Percentiles rank a stretch among this genome's conserved stretches.
Evolutionary conservation across 2,329 filamentous ascomycete genomes (phyloP).

Genomic region (Pyricularia grisea): DNA sequence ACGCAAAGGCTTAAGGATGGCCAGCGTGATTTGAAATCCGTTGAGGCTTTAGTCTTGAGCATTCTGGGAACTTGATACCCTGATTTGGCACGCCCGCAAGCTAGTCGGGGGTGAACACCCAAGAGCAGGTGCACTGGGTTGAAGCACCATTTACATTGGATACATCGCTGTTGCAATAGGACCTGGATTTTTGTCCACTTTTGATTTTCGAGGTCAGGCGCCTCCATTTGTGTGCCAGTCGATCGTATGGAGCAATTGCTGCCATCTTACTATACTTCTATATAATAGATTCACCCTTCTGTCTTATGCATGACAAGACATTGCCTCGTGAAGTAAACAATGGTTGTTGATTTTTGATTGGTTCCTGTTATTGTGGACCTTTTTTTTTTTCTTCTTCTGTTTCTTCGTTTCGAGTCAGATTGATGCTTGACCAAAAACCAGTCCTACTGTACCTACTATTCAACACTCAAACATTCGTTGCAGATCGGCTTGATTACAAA

Average conservation of each 20-base stretch:
- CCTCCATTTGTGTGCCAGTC: background rate
- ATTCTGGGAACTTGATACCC: background rate
- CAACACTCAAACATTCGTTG: background rate
- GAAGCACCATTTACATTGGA: background rate
- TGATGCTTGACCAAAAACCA: background rate
- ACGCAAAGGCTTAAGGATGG: slow-evolving; percentile 1
- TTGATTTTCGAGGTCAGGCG: background rate
- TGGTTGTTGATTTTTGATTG: background rate
- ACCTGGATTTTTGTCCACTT: background rate
- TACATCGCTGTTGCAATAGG: background rate
- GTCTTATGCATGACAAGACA: background rate
- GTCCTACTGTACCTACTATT: no score
- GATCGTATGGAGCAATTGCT: background rate
- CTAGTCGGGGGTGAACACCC: no score
- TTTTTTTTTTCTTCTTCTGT: no score
- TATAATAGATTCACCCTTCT: background rate
- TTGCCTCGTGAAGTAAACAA: background rate
- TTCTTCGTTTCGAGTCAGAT: background rate
- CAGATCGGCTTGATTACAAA: background rate
- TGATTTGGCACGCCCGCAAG: background rate
- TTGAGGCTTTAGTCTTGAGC: background rate
- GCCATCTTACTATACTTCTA: background rate
- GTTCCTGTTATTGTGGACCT: no score
- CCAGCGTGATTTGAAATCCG: background rate
- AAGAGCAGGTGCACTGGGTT: background rate